Base-by-base conservation (phyloP, 116 monocot genomes). In the Phalaenopsis hybrid region DNA sequence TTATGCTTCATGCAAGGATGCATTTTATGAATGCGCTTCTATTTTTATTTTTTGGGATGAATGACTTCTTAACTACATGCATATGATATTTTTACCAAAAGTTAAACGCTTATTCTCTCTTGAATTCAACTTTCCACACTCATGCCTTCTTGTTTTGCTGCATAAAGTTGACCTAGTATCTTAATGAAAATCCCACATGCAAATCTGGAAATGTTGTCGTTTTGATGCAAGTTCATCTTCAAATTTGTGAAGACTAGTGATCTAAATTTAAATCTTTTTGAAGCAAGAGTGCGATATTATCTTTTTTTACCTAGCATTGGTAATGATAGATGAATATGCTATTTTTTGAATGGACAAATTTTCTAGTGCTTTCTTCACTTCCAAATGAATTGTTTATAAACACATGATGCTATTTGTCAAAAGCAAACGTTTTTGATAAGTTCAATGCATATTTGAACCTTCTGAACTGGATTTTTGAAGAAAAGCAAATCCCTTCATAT, bases 1-100 rank as follows among this genome's bases (percentile, higher is more conserved):
- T 70, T 63, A 21, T 63, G 63, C 23, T 63, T 70, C 70, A 70
- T 33, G 70, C 21, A 70, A 12, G 70, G 70, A 70, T 70, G 33
- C 28, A 2, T 68, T 34, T n/a, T n/a, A 51, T 51, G 51, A 2
- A 51, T 5, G 21, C 5, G 63, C 1, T 72, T 18, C 16, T 34
- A 2, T 72, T 31, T 72, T 72, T 70, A 70, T 70, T 34, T 12
- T 33, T 12, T 37, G 1, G 20, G 7, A 37, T 37, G 72, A 34
- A 21, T 21, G 12, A n/a, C 11, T 21, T 63, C 23, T 63, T 63
- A n/a, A 2, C 7, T 61, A n/a, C 61, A 61, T 61, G 2, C 61
- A 61, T 63, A n/a, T 63, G 20, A 6, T 23, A 63, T 21, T 63
- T 8, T 63, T 63, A 21, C 63, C 0, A 21, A 63, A 23, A 63